Evolutionary conservation across 106 monocot genomes (phyloP), one percentile per base, ranked within the genome.

Genomic region (Apostasia shenzhenica): DNA sequence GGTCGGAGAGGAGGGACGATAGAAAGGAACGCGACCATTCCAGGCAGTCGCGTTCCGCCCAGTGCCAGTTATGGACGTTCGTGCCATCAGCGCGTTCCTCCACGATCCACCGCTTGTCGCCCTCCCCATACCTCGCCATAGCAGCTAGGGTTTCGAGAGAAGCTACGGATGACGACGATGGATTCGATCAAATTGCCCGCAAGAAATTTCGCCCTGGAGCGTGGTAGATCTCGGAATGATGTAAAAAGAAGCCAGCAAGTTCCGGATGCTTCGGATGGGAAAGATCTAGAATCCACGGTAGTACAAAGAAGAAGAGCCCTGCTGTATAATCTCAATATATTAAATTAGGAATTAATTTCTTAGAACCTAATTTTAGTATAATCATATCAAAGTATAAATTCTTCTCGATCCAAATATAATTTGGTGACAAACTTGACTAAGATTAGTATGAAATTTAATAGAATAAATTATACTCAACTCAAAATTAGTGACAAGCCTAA

Each of bases 51-150:
- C 97, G 97, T 79, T 97, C 97, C 55, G 82, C 78, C 97, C 97
- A 97, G 89, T 97, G 97, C 97, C 97, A 97, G 82, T 97, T 89
- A 85, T 97, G 92, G 63, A 97, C 92, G 75, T 97, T 97, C 70
- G 88, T 70, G 45, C 97, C 97, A 79, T 97, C 97, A 3, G 92
- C 43, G 45, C 92, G 92, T 12, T 97, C 97, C 73, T 84, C 76
- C 42, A 97, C 97, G 85, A 97, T 97, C 97, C 97, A 97, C 6
- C 97, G 84, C 86, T 82, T 84, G 89, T 97, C 97, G 54, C 92
- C 97, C 73, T 97, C 89, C 5, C 97, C 97, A 68, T 79, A 89
- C 81, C 82, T 89, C 73, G 97, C 97, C 97, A 97, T 97, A 71
- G 62, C 11, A 7, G 26, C 55, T 54, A 54, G 67, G 54, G 54